A percentile compares a stretch with the other conserved stretches of the same genome.
Evolutionary conservation across 192 early-diverging fungal genomes (phyloP).

Genomic region (Ramicandelaber brevisporus): DNA sequence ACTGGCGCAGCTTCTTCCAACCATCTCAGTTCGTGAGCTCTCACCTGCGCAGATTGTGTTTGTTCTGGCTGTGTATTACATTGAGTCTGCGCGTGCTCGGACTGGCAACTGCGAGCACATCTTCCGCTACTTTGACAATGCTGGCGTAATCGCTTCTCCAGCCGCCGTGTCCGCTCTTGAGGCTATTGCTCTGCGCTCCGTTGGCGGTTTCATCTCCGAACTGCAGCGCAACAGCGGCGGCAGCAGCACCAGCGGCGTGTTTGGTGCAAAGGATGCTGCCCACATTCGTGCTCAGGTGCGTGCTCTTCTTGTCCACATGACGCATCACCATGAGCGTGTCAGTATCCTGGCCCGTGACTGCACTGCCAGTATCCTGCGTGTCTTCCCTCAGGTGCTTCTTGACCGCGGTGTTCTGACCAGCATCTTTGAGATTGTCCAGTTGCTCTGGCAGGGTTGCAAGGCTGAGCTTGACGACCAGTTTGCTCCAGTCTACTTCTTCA

Average conservation of each 20-base stretch:
- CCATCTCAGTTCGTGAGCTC: slow-evolving; percentile 24
- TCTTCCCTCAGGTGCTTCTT: slow-evolving; percentile 55
- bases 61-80: slow-evolving; percentile 54
- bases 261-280: slow-evolving; percentile 1
- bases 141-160: slow-evolving; percentile 54
- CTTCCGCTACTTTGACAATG: slow-evolving; percentile 62
- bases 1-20: slow-evolving; percentile 27
- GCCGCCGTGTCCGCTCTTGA: slow-evolving; percentile 49
- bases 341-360: slow-evolving; percentile 35
- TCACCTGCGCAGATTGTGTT: slow-evolving; percentile 54
- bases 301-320: slow-evolving; percentile 33
- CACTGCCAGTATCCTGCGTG: slow-evolving; percentile 23
- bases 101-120: slow-evolving; percentile 43
- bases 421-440: slow-evolving; percentile 61
- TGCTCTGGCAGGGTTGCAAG: slow-evolving; percentile 51
- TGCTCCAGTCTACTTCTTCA: slow-evolving; percentile 41
- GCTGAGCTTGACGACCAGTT: slow-evolving; percentile 57
- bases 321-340: slow-evolving; percentile 40
- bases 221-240: slow-evolving; percentile 1
- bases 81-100: slow-evolving; percentile 52
- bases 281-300: slow-evolving; percentile 20
- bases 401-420: slow-evolving; percentile 36
- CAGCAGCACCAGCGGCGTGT: slow-evolving; percentile 1
- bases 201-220: slow-evolving; percentile 12
- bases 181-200: slow-evolving; percentile 36